These are phyloP conservation scores for Termitomyces sp. DNA, from an alignment of 768 basidiomycete species.

Conservation along the genomic window DNA sequence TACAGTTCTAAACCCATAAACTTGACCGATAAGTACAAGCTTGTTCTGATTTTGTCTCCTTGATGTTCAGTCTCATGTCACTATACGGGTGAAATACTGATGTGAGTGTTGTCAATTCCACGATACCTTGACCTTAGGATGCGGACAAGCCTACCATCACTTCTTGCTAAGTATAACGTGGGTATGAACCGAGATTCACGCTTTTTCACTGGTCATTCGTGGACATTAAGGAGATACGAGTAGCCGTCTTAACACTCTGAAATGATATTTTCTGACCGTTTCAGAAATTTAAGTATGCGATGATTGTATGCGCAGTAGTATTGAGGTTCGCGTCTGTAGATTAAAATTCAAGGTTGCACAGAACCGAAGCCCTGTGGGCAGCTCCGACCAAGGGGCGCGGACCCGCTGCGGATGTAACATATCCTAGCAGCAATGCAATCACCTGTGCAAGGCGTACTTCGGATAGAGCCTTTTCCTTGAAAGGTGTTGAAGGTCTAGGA, in stretches of 20 bases:
- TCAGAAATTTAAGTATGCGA: no score
- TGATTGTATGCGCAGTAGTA: no score
- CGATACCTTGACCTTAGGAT: no score
- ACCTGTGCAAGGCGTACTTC: constrained; percentile 51
- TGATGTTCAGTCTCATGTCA: no score
- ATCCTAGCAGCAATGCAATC: constrained; percentile 65
- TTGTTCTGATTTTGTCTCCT: not conserved
- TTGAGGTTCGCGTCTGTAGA: no score
- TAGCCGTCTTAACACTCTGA: not conserved
- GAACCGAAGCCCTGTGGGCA: constrained; percentile 65
- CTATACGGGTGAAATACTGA: no score
- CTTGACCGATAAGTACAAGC: not conserved
- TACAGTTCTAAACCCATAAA: not conserved
- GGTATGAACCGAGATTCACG: not conserved
- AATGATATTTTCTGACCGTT: no score
- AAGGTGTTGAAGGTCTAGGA: constrained; percentile 59
- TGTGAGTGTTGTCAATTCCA: not conserved
- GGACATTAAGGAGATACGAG: not conserved
- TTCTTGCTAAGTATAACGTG: not conserved
- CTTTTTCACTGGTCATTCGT: not conserved
- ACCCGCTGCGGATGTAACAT: constrained; percentile 76
- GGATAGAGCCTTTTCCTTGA: constrained; percentile 68
- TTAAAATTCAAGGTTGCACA: constrained; percentile 27
- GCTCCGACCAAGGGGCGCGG: constrained; percentile 58
- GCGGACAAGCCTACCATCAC: no score